phyloP scores from a whole-genome alignment of 768 basidiomycete species.

The Cystobasidium ongulense region DNA sequence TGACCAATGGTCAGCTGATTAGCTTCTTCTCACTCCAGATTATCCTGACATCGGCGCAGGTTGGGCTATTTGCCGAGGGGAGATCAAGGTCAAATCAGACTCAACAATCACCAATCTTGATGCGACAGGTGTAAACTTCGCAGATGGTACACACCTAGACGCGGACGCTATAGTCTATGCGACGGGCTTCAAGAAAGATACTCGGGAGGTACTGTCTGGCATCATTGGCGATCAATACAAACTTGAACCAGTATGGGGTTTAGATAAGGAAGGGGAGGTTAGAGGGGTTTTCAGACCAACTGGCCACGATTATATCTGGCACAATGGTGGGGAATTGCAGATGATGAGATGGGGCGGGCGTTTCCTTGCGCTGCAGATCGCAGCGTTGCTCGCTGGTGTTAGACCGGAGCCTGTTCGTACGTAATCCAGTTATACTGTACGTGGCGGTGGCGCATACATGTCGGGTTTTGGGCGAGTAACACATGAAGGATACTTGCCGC shows the following conservation, averaged over 20 bases:
- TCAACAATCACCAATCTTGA: conserved; percentile 51
- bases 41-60: conserved; percentile 12
- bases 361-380: conserved; percentile 23
- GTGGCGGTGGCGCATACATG: background rate
- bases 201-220: background rate
- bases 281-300: conserved; percentile 47
- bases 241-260: conserved; percentile 58
- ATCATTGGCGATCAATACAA: conserved; percentile 35
- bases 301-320: conserved; percentile 1
- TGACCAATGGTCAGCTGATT: background rate
- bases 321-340: conserved; percentile 22
- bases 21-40: background rate
- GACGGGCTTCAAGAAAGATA: conserved; percentile 49
- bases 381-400: background rate
- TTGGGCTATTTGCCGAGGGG: conserved; percentile 57
- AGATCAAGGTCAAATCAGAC: conserved; percentile 60
- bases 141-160: conserved; percentile 49
- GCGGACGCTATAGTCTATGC: conserved; percentile 57
- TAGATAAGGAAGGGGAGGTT: conserved; percentile 60
- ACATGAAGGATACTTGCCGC: too few relatives aligned
- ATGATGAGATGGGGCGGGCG: conserved; percentile 9
- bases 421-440: background rate
- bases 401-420: conserved; percentile 5
- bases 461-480: too few relatives aligned
- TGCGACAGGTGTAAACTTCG: conserved; percentile 49